Base-by-base conservation (phyloP, 2,329 filamentous ascomycete species). In the Cladosporium sp. region DNA sequence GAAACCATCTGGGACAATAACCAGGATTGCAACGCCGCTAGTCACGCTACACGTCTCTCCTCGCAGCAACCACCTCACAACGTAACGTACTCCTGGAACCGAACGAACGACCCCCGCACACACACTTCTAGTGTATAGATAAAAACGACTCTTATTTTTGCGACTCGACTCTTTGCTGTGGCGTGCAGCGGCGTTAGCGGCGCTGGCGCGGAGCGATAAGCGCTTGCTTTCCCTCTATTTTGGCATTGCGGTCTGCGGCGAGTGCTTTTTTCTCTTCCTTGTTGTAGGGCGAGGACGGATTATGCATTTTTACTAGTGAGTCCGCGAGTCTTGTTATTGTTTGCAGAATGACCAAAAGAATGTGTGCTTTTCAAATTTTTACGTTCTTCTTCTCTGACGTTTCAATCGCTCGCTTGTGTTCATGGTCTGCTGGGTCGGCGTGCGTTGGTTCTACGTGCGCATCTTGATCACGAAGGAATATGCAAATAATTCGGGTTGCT, bases 281-380 rank as follows among this genome's bases (percentile, higher is more conserved):
- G 33, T 44, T 29, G 29, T 46, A 26, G 26, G 40, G 37, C 57
- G 60, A 62, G 50, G 61, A 40, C 52, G 50, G 49, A 50, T 63
- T 62, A 53, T 62, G 61, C 61, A 63, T 63, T 29, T 63, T 63
- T 50, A 14, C 55, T 56, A 56, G 61, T 63, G 50, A 63, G 61
- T 63, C 52, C 56, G 61, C 61, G 61, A 56, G 50, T 56, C 61
- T 62, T 63, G 50, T 40, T 40, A 46, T 63, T 63, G 61, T 63
- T 53, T 63, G 61, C 61, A 63, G 61, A 63, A 63, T 56, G 61
- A 63, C 35, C 49, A 63, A 62, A 63, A 63, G 61, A 63, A 63
- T 63, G 28, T 44, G 61, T 33, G 61, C 23, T 63, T 63, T 63
- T 31, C 31, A 50, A 31, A 1, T 8, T 56, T 40, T 44, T 31